phyloP scores from a whole-genome alignment of 257 asterid species.

The Ajuga chamaepitys region DNA sequence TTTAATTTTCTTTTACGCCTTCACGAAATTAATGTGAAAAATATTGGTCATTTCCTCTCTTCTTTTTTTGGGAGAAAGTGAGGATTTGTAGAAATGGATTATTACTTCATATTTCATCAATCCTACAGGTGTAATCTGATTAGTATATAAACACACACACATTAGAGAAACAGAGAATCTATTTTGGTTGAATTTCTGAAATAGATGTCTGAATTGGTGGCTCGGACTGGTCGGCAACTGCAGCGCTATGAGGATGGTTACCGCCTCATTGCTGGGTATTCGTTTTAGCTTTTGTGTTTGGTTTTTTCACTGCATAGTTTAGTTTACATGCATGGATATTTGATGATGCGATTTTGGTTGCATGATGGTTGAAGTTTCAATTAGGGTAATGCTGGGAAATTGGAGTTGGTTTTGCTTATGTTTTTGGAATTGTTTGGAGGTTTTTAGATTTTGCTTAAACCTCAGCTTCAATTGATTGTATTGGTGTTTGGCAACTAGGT shows the following conservation, averaged over 20 bases:
- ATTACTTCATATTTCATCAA: slow-evolving; percentile 11
- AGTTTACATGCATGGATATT: slow-evolving; percentile 27
- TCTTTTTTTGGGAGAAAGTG: slow-evolving; percentile 6
- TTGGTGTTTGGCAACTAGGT: background rate
- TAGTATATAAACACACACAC: background rate
- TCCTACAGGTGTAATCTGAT: slow-evolving; percentile 18
- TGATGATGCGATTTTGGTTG: slow-evolving; percentile 19
- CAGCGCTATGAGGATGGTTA: slow-evolving; percentile 79
- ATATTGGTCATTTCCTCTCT: background rate
- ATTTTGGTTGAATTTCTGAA: background rate
- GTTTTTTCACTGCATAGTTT: background rate
- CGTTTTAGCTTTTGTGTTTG: background rate
- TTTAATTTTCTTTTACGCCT: slow-evolving; percentile 16
- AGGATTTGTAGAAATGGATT: slow-evolving; percentile 19
- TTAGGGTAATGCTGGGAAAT: slow-evolving; percentile 17
- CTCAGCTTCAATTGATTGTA: slow-evolving; percentile 5
- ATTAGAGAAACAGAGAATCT: background rate
- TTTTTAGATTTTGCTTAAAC: background rate
- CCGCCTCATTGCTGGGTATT: slow-evolving; percentile 86
- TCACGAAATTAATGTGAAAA: slow-evolving; percentile 17
- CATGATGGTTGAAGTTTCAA: slow-evolving; percentile 17
- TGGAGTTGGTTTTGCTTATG: slow-evolving; percentile 18
- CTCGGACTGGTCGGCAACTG: slow-evolving; percentile 88
- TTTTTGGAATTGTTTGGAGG: slow-evolving; percentile 5
- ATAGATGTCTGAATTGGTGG: slow-evolving; percentile 93